These are phyloP conservation scores for Alternaria viburni DNA, from an alignment of 2,329 filamentous ascomycete genomes.

Conservation along the genomic window DNA sequence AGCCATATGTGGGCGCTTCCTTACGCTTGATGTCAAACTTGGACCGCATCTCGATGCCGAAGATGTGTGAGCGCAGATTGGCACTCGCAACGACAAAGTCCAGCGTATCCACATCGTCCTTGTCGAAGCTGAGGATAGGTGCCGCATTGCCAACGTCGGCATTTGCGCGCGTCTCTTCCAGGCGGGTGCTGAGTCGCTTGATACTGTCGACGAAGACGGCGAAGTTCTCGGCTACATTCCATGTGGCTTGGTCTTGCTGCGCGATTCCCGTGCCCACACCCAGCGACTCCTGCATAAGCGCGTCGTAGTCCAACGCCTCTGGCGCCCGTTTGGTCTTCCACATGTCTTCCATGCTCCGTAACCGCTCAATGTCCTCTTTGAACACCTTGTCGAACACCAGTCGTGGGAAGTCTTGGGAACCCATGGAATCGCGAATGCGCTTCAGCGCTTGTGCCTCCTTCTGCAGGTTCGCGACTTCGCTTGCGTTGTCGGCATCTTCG, in stretches of 20 bases:
- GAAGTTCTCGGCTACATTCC: slow-evolving; percentile 85
- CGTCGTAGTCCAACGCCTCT: slow-evolving; percentile 72
- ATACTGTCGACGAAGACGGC: slow-evolving; percentile 87
- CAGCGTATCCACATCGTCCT: slow-evolving; percentile 92
- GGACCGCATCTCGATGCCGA: slow-evolving; percentile 84
- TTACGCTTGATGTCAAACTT: slow-evolving; percentile 90
- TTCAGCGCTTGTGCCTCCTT: slow-evolving; percentile 84
- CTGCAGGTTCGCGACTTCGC: slow-evolving; percentile 86
- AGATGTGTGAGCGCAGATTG: slow-evolving; percentile 87
- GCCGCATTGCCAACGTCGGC: slow-evolving; percentile 55
- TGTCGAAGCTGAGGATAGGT: slow-evolving; percentile 86
- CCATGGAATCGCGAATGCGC: slow-evolving; percentile 80
- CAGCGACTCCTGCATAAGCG: slow-evolving; percentile 61
- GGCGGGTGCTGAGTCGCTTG: slow-evolving; percentile 74
- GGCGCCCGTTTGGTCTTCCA: slow-evolving; percentile 86
- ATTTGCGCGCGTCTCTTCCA: slow-evolving; percentile 67
- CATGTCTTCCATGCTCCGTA: slow-evolving; percentile 92
- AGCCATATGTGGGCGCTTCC: slow-evolving; percentile 15
- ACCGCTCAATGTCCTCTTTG: slow-evolving; percentile 78
- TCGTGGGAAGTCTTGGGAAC: slow-evolving; percentile 75
- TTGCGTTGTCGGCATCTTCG: slow-evolving; percentile 79
- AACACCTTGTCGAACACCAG: slow-evolving; percentile 95
- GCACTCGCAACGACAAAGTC: slow-evolving; percentile 92
- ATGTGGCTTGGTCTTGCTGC: slow-evolving; percentile 74
- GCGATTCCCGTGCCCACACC: slow-evolving; percentile 61